Percentiles rank a stretch among this genome's conserved stretches.
Evolutionary conservation across 345 rosid genomes (phyloP).

Genomic region (Hibiscus mutabilis): DNA sequence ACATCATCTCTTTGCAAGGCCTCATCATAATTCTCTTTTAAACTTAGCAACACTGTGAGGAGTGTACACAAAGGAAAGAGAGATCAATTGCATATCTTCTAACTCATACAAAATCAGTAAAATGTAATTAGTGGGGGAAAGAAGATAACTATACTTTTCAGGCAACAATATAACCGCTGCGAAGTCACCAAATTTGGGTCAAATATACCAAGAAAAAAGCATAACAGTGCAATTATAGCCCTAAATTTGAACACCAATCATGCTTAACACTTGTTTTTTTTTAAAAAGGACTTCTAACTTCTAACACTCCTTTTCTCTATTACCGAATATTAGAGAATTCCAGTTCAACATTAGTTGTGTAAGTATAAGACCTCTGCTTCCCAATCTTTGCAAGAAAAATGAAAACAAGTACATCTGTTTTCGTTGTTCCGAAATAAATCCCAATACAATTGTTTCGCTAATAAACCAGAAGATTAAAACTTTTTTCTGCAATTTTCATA

Average conservation of each 20-base stretch:
- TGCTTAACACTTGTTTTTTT: neutral
- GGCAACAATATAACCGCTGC: neutral
- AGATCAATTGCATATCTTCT: neutral
- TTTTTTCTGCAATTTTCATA: neutral
- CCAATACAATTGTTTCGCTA: neutral
- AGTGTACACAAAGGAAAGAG: slow-evolving; percentile 1
- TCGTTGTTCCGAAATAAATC: no score
- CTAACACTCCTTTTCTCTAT: neutral
- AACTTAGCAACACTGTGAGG: slow-evolving; percentile 54
- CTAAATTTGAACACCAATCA: neutral
- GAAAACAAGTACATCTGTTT: neutral
- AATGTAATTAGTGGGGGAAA: neutral
- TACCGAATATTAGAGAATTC: no score
- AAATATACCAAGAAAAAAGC: neutral
- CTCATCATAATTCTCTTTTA: slow-evolving; percentile 68
- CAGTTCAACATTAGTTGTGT: neutral
- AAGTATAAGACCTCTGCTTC: neutral
- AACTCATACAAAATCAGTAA: neutral
- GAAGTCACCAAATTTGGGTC: neutral
- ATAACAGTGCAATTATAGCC: neutral
- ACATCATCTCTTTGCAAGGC: slow-evolving; percentile 84
- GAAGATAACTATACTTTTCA: neutral
- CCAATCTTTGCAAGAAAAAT: neutral
- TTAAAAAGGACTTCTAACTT: neutral
- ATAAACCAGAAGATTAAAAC: neutral